A percentile compares a stretch with the other conserved stretches of the same genome.
phyloP scores from a whole-genome alignment of 2,329 filamentous ascomycete species.

The Stenocarpella maydis region DNA sequence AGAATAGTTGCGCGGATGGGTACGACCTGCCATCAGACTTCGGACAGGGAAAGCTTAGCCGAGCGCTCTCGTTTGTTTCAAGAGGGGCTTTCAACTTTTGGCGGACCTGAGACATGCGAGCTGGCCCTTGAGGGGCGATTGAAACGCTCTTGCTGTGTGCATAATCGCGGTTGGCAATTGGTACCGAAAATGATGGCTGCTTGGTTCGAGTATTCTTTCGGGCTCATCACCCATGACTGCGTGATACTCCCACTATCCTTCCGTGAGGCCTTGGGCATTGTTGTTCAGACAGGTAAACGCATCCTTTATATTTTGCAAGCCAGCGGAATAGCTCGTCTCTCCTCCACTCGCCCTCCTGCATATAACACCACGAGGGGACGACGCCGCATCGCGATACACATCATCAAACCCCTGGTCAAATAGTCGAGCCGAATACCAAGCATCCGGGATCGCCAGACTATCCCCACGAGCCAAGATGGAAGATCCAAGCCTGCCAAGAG shows the following conservation, averaged over 20 bases:
- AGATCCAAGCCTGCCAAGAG: conserved; percentile 21
- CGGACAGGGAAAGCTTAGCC: conserved; percentile 19
- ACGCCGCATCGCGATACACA: neutral
- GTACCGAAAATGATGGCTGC: neutral
- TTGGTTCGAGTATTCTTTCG: neutral
- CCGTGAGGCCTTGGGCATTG: neutral
- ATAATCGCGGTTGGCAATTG: neutral
- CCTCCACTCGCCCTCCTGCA: neutral
- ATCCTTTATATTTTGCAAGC: neutral
- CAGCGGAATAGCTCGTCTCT: too few species aligned
- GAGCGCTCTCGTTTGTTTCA: conserved; percentile 24
- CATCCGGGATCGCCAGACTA: neutral
- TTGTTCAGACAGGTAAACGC: neutral
- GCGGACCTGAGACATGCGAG: conserved; percentile 26
- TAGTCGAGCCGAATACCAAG: conserved; percentile 12
- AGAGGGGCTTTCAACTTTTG: conserved; percentile 5
- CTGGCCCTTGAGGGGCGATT: conserved; percentile 15
- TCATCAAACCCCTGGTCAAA: neutral
- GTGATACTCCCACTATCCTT: neutral
- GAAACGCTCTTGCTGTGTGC: neutral
- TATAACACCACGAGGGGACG: neutral
- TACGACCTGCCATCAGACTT: neutral
- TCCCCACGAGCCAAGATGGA: conserved; percentile 25
- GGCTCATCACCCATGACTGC: neutral
- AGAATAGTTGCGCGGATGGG: neutral